Evolutionary conservation across 768 basidiomycete species (phyloP).

Genomic region (Mycena leptocephala): DNA sequence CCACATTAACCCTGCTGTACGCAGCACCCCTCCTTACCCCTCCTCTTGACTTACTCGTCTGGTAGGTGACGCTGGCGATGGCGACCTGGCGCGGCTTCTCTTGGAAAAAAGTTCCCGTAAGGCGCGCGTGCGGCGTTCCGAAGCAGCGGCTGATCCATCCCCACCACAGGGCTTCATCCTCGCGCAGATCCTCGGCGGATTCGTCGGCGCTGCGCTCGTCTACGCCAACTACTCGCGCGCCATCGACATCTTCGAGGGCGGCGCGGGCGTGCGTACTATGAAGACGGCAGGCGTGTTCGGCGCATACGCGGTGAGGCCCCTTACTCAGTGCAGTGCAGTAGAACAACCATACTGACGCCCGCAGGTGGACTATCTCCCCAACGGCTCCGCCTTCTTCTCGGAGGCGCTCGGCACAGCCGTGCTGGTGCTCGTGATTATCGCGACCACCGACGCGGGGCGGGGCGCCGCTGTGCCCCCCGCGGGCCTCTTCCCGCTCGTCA

Average conservation of each 20-base stretch:
- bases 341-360: too few relatives aligned
- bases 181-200: conserved; percentile 74
- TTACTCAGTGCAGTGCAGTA: too few relatives aligned
- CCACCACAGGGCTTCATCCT: conserved; percentile 45
- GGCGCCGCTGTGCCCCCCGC: conserved; percentile 60
- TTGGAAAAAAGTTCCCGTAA: conserved; percentile 69
- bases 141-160: background rate
- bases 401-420: conserved; percentile 51
- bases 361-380: conserved; percentile 58
- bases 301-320: conserved; percentile 70
- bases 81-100: conserved; percentile 71
- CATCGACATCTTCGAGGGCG: conserved; percentile 76
- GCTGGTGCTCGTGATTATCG: conserved; percentile 69
- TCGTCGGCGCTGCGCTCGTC: conserved; percentile 70
- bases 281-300: conserved; percentile 72
- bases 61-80: conserved; percentile 67
- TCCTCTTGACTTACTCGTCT: background rate
- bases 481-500: conserved; percentile 68
- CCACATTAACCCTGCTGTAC: conserved; percentile 45
- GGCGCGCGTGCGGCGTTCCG: too few relatives aligned
- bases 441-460: conserved; percentile 69
- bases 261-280: conserved; percentile 68
- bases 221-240: conserved; percentile 81
- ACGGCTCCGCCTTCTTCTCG: conserved; percentile 58
- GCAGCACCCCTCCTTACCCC: too few relatives aligned